Percentiles rank a stretch among this genome's conserved stretches.
These are phyloP conservation scores for Ilex paraguariensis DNA, from an alignment of 305 asterid species.

Conservation along the genomic window DNA sequence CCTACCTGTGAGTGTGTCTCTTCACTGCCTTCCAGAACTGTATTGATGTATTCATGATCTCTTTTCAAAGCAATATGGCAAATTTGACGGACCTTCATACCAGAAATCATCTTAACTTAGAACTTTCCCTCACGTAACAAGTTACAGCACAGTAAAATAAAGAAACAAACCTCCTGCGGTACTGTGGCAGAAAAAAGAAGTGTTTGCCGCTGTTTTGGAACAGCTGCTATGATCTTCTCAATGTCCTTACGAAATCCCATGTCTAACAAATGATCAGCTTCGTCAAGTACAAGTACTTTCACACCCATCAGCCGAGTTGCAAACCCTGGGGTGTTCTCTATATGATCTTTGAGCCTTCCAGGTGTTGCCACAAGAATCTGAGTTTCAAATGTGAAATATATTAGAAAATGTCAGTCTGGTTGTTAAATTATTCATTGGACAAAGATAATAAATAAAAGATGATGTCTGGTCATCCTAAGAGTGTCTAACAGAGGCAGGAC, in stretches of 20 bases:
- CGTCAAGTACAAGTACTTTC: conserved; percentile 86
- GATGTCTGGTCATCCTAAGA: too few relatives aligned
- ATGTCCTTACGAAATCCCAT: conserved; percentile 98
- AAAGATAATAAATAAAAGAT: too few relatives aligned
- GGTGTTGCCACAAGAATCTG: conserved; percentile 99
- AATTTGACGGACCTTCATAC: conserved; percentile 80
- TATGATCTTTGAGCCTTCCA: conserved; percentile 93
- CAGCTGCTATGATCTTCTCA: conserved; percentile 83
- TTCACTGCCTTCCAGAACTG: conserved; percentile 89
- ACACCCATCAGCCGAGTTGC: conserved; percentile 91
- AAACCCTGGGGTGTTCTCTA: conserved; percentile 91
- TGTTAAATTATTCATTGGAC: too few relatives aligned
- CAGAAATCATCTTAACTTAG: conserved; percentile 8
- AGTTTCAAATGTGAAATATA: conserved; percentile 8
- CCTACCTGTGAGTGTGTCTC: conserved; percentile 89
- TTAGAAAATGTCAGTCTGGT: not conserved
- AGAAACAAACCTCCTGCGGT: conserved; percentile 63
- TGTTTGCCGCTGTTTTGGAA: conserved; percentile 97
- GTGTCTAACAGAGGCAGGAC: too few relatives aligned
- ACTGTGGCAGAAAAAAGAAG: conserved; percentile 95
- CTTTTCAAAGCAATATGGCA: conserved; percentile 88
- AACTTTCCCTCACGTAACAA: conserved; percentile 10
- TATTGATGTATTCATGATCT: conserved; percentile 85
- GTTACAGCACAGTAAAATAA: conserved; percentile 3
- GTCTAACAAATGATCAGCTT: conserved; percentile 96